These are phyloP conservation scores for Phialocephala subalpina DNA, from an alignment of 2,329 filamentous ascomycete species.

Conservation along the genomic window DNA sequence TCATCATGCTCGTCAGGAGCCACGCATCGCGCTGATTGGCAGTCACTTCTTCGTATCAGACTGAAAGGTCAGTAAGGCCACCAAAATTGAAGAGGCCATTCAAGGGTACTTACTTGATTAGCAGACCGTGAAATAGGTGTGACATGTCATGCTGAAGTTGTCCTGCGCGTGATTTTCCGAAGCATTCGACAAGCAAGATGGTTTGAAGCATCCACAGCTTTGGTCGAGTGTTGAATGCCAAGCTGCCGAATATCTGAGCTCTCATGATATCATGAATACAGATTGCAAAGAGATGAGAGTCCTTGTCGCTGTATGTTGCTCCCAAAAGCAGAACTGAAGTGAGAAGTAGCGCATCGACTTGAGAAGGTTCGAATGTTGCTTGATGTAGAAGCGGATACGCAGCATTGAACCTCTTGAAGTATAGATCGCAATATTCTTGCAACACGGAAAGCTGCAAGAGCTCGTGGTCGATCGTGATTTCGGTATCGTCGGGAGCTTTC, in stretches of 20 bases:
- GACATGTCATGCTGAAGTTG: conserved; percentile 71
- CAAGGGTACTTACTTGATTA: conserved; percentile 53
- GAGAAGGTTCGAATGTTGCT: conserved; percentile 61
- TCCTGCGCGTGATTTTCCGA: conserved; percentile 68
- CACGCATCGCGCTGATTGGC: conserved; percentile 59
- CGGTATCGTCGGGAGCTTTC: conserved; percentile 54
- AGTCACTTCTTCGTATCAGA: conserved; percentile 59
- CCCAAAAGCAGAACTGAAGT: conserved; percentile 65
- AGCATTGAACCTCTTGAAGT: conserved; percentile 67
- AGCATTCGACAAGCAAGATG: conserved; percentile 69
- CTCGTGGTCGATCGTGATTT: conserved; percentile 56
- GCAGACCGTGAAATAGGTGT: conserved; percentile 63
- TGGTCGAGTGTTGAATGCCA: conserved; percentile 64
- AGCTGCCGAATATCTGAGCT: conserved; percentile 65
- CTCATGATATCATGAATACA: conserved; percentile 68
- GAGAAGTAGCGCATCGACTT: conserved; percentile 60
- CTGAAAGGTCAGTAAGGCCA: conserved; percentile 18
- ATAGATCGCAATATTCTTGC: conserved; percentile 65
- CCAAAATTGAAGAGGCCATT: neutral
- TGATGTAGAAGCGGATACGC: conserved; percentile 67
- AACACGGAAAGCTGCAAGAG: conserved; percentile 58
- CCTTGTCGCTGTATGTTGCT: conserved; percentile 66
- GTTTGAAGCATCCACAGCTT: conserved; percentile 68
- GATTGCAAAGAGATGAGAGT: conserved; percentile 65
- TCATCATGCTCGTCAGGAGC: conserved; percentile 50